A percentile compares a stretch with the other conserved stretches of the same genome.
These are phyloP conservation scores for Cladosporium sp. DNA, from an alignment of 2,329 filamentous ascomycete genomes.

Conservation along the genomic window DNA sequence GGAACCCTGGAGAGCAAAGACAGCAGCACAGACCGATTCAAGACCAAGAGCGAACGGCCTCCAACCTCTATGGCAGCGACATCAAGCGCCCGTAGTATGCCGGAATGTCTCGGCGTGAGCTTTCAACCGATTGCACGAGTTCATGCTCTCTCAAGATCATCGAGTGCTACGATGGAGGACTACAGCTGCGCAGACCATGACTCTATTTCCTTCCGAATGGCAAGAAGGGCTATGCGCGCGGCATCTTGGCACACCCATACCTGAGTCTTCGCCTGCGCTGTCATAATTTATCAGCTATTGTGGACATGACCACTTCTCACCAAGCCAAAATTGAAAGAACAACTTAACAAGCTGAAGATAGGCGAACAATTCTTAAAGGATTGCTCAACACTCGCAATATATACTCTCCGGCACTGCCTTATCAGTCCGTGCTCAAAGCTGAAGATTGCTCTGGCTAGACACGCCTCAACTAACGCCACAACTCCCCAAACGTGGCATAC, in stretches of 20 bases:
- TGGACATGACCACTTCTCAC: not conserved
- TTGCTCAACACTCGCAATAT: not conserved
- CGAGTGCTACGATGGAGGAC: not conserved
- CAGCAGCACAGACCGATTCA: not conserved
- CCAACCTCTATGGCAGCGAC: not conserved
- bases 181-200: not conserved
- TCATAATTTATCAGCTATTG: not conserved
- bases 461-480: not conserved
- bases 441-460: not conserved
- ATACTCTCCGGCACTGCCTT: not conserved
- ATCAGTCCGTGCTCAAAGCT: conserved; percentile 7
- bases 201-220: not conserved
- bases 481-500: not conserved
- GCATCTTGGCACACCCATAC: not conserved
- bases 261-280: not conserved
- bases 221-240: not conserved
- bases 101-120: not conserved
- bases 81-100: not conserved
- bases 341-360: not conserved
- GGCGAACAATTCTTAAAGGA: not conserved
- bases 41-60: not conserved
- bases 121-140: not conserved
- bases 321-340: not conserved
- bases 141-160: not conserved
- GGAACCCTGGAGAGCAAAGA: not conserved